Evolutionary conservation across 139 green algal genomes (phyloP).

Genomic region (Chlorella vulgaris): DNA sequence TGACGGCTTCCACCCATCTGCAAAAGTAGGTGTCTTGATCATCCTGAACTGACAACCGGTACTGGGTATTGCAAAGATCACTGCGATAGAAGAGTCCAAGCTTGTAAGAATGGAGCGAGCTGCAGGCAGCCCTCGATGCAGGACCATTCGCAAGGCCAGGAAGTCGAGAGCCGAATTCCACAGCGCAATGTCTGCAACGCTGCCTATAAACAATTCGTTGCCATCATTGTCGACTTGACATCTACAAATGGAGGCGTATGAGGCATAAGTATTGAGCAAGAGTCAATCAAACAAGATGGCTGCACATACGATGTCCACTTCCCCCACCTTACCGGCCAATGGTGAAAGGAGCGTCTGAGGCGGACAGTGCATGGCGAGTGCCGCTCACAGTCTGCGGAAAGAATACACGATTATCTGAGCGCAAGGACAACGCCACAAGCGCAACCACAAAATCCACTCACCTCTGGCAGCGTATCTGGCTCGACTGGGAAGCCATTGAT

Average conservation of each 20-base stretch:
- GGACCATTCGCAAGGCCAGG: neutral
- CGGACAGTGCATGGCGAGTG: neutral
- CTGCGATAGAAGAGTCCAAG: neutral
- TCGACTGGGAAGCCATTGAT: constrained; percentile 20
- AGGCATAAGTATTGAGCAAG: neutral
- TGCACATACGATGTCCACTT: neutral
- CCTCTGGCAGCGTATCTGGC: neutral
- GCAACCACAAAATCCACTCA: neutral
- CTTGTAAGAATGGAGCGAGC: neutral
- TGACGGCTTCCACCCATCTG: neutral
- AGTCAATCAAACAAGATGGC: too few species aligned
- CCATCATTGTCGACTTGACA: neutral
- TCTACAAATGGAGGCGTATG: neutral
- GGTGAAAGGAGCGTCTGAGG: neutral
- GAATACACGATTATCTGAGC: too few species aligned
- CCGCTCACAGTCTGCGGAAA: neutral
- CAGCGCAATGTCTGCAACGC: constrained; percentile 1
- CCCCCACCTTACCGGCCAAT: neutral
- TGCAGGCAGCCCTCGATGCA: neutral
- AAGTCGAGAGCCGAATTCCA: constrained; percentile 20
- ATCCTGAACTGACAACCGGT: neutral
- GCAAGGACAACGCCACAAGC: too few species aligned
- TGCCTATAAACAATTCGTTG: neutral
- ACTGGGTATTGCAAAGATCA: neutral
- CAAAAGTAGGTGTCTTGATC: neutral